These are phyloP conservation scores for Allium fistulosum DNA, from an alignment of 106 monocot species.

Conservation along the genomic window DNA sequence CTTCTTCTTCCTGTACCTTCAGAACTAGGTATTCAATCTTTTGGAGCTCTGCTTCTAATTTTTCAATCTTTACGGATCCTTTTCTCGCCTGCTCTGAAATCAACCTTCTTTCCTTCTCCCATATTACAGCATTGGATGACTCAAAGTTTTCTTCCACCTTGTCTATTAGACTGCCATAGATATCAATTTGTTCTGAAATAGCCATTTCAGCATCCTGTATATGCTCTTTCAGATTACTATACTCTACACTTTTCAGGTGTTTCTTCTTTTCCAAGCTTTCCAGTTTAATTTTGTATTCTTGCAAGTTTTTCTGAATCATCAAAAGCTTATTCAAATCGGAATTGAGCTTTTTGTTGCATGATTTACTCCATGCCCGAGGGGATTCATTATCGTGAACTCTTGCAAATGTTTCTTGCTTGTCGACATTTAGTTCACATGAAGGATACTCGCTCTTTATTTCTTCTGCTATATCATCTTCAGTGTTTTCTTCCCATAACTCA, in stretches of 20 bases:
- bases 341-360: slow-evolving; percentile 37
- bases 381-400: slow-evolving; percentile 13
- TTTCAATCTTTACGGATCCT: slow-evolving; percentile 66
- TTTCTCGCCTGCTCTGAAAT: slow-evolving; percentile 38
- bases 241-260: slow-evolving; percentile 18
- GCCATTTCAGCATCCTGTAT: slow-evolving; percentile 50
- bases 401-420: slow-evolving; percentile 30
- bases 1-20: slow-evolving; percentile 61
- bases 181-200: slow-evolving; percentile 37
- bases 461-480: slow-evolving; percentile 26
- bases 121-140: slow-evolving; percentile 11
- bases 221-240: slow-evolving; percentile 31
- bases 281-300: slow-evolving; percentile 53
- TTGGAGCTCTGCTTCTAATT: slow-evolving; percentile 75
- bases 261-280: slow-evolving; percentile 35
- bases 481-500: slow-evolving; percentile 45
- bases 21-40: slow-evolving; percentile 63
- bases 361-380: slow-evolving; percentile 41
- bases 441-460: slow-evolving; percentile 31
- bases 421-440: slow-evolving; percentile 41
- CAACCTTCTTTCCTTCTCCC: slow-evolving; percentile 17
- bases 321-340: slow-evolving; percentile 56
- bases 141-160: slow-evolving; percentile 28
- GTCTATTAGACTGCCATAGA: slow-evolving; percentile 35
- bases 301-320: slow-evolving; percentile 28